A percentile compares a stretch with the other conserved stretches of the same genome.
phyloP scores from a whole-genome alignment of 768 basidiomycete species.

The Collybiopsis luxurians region DNA sequence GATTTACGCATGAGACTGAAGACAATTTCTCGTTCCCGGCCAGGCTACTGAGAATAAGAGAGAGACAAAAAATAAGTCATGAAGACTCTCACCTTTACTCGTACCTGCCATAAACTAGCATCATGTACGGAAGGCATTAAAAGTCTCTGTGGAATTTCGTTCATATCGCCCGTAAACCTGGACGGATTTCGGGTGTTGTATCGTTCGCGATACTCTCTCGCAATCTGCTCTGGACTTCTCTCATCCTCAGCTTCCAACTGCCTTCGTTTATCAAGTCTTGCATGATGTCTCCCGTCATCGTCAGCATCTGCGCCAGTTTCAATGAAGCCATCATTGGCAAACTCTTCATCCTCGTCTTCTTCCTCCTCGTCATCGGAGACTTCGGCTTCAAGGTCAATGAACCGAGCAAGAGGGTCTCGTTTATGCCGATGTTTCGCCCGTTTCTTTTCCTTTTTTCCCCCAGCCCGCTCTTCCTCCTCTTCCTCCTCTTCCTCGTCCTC shows the following conservation, averaged over 20 bases:
- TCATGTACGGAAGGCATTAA: constrained; percentile 98
- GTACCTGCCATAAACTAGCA: constrained; percentile 92
- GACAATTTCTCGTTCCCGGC: constrained; percentile 89
- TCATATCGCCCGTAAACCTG: constrained; percentile 90
- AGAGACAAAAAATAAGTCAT: background rate
- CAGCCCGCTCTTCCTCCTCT: constrained; percentile 52
- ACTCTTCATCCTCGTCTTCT: constrained; percentile 82
- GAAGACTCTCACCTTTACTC: constrained; percentile 68
- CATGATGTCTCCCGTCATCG: constrained; percentile 60
- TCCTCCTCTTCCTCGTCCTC: constrained; percentile 59
- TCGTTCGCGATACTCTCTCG: constrained; percentile 74
- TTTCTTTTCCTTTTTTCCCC: constrained; percentile 50
- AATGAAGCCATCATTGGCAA: constrained; percentile 43
- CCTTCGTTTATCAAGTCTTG: constrained; percentile 61
- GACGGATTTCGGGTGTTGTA: constrained; percentile 59
- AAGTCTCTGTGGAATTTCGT: constrained; percentile 86
- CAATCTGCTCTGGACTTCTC: constrained; percentile 81
- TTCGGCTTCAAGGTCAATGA: constrained; percentile 95
- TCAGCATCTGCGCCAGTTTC: constrained; percentile 51
- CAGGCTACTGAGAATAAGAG: constrained; percentile 49
- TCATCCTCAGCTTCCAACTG: constrained; percentile 68
- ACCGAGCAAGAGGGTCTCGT: constrained; percentile 65
- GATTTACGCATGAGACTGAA: constrained; percentile 95
- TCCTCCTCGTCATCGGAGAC: constrained; percentile 98
- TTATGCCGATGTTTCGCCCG: constrained; percentile 72